Evolutionary conservation across 805 yeast genomes (phyloP).

Genomic region (Teunomyces kruisii): DNA sequence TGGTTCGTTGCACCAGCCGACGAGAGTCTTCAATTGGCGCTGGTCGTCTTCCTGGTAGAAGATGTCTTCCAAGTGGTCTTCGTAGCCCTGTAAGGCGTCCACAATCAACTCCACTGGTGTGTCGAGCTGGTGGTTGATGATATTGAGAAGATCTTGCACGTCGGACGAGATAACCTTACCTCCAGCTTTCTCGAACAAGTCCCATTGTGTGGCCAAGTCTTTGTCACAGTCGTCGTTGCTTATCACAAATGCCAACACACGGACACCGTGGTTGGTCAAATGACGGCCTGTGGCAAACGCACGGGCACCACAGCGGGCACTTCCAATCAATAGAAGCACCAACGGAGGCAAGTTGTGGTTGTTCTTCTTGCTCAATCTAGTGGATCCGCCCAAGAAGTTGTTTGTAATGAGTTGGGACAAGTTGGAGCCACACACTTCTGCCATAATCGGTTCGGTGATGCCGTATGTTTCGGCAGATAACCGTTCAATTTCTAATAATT

Average conservation of each 20-base stretch:
- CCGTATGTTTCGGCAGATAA: slow-evolving; percentile 50
- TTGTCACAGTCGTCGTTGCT: slow-evolving; percentile 39
- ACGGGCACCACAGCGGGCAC: slow-evolving; percentile 69
- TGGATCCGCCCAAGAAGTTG: slow-evolving; percentile 63
- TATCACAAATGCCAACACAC: slow-evolving; percentile 56
- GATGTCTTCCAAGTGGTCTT: slow-evolving; percentile 63
- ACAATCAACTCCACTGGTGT: slow-evolving; percentile 77
- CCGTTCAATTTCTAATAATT: slow-evolving; percentile 73
- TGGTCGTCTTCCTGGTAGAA: slow-evolving; percentile 38
- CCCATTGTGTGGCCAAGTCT: slow-evolving; percentile 50
- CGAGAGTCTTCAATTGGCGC: slow-evolving; percentile 41
- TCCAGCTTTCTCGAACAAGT: slow-evolving; percentile 58
- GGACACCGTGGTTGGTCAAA: slow-evolving; percentile 67
- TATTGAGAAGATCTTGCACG: slow-evolving; percentile 34
- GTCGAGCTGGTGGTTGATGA: slow-evolving; percentile 47
- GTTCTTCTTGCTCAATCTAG: slow-evolving; percentile 53
- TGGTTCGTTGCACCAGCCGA: slow-evolving; percentile 66
- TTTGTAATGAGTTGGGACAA: slow-evolving; percentile 58
- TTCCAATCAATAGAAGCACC: slow-evolving; percentile 70
- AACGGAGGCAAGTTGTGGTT: slow-evolving; percentile 82
- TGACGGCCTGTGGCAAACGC: slow-evolving; percentile 81
- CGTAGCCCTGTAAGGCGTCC: slow-evolving; percentile 86
- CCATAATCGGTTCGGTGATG: slow-evolving; percentile 45
- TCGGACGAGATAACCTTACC: slow-evolving; percentile 56
- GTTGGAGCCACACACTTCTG: slow-evolving; percentile 71